Evolutionary conservation across 768 basidiomycete genomes (phyloP), one percentile per base, ranked within the genome.

Genomic region (Lanmaoa pseudosensibilis): DNA sequence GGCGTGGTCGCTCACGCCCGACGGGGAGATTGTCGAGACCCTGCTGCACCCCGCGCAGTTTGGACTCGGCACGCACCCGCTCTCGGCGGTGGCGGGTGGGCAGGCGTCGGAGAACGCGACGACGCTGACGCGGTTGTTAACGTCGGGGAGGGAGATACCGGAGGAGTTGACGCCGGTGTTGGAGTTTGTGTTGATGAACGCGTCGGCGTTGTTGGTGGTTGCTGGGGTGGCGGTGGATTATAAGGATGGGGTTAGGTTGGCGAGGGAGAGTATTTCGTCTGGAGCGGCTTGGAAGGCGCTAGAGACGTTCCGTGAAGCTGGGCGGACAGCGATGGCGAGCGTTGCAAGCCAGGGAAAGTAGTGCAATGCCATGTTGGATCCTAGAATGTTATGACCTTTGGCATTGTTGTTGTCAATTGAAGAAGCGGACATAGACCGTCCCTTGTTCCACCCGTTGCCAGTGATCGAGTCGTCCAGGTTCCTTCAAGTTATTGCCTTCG

Each of bases 171-270:
- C 73, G 10, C 81, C 94, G 0, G 80, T 96, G 37, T 73, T 86
- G 47, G 86, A 97, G 65, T 98, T 94, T 69, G 92, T 98, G 57
- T 74, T 94, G 56, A 75, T 98, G 75, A 98, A 99, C 65, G 84
- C 95, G 3, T 86, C 94, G 5, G 95, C 94, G 15, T 70, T 98
- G 54, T 75, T 99, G 40, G 86, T 94, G 27, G 85, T 98, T 4
- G 86, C 92, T 7, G 94, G 94, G 6, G 55, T 87, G 44, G 93
- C 88, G 21, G 69, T 69, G 33, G 81, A 84, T 65, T 92, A 82
- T 67, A 79, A 80, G 62, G 81, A 92, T 18, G 94, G 93, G 2
- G 84, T 88, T 1, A 72, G 75, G 56, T 63, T 89, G 59, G 94
- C 92, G 25, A 74, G 80, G 61, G 76, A 83, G 64, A 83, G 85